Evolutionary conservation across 2,329 filamentous ascomycete species (phyloP), one percentile per base, ranked within the genome.

Genomic region (Neopestalotiopsis clavispora): DNA sequence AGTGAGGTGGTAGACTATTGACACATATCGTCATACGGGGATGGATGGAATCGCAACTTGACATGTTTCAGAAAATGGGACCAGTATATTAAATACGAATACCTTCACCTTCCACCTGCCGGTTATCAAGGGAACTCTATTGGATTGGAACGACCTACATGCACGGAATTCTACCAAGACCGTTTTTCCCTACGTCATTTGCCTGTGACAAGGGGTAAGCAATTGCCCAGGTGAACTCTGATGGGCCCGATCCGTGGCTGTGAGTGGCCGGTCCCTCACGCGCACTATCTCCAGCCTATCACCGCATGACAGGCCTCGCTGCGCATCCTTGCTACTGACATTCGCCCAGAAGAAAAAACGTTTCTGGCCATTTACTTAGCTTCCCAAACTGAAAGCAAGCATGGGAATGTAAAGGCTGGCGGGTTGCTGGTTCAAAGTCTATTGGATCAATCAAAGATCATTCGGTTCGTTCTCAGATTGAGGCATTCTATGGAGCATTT

Each of bases 261-360:
- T 62, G 59, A 62, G 32, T 62, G 59, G 59, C 30, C 17, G 59
- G 34, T n/a, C n/a, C 32, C 32, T 12, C 6, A 12, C 4, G n/a
- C 14, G 32, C 59, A 40, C 32, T 62, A 62, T 62, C 59, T 62
- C 14, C 32, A 62, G 59, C 59, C 59, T 62, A 62, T 62, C 59
- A 62, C 30, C 20, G 6, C 4, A 23, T 23, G 14, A 23, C 45
- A 52, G n/a, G 20, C 34, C 34, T 7, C 10, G 23, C 23, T 28
- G 3, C 34, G 34, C 6, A 38, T 7, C 10, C 34, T 10, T 38
- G 34, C 34, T 38, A 38, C 10, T 38, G 34, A 10, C 34, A 0
- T 28, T 38, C 10, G 34, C 34, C 34, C 34, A 38, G 6, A 10
- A 10, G 1, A 10, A 38, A 38, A 38, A 7, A 10, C 34, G 23